phyloP scores from a whole-genome alignment of 2,329 filamentous ascomycete species.

The Coniella lustricola region DNA sequence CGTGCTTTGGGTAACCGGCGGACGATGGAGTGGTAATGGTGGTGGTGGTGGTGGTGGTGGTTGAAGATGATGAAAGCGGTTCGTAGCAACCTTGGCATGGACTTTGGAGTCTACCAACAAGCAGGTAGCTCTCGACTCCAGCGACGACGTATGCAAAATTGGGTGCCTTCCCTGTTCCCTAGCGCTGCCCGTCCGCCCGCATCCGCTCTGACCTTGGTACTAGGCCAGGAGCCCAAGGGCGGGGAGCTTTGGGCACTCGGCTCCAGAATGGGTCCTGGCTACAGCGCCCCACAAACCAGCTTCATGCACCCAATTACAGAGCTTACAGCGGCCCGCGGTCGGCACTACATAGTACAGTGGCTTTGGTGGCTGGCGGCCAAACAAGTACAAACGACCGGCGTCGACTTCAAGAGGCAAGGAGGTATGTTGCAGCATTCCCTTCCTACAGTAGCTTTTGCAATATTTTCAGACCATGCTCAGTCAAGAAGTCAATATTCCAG shows the following conservation, averaged over 20 bases:
- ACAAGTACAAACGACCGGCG: slow-evolving; percentile 7
- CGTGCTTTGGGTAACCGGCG: not conserved
- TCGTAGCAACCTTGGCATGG: not conserved
- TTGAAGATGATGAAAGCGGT: slow-evolving; percentile 18
- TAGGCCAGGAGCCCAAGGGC: not conserved
- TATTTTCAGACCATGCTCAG: too few species aligned
- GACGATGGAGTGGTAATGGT: not conserved
- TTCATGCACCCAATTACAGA: slow-evolving; percentile 1
- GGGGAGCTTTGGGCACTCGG: too few species aligned
- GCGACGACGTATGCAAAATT: slow-evolving; percentile 1
- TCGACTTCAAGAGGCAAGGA: too few species aligned
- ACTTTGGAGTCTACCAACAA: too few species aligned
- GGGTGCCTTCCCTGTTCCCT: slow-evolving; percentile 2
- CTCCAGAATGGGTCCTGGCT: not conserved
- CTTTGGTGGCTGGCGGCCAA: not conserved
- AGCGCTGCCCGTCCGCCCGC: not conserved
- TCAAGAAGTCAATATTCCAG: too few species aligned
- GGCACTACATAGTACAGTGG: not conserved
- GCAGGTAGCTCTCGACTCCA: not conserved
- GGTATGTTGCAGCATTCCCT: too few species aligned
- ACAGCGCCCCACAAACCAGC: not conserved
- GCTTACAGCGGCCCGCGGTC: not conserved
- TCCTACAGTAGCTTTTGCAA: too few species aligned
- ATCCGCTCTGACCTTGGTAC: not conserved
- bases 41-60: not conserved